Evolutionary conservation across 2,329 filamentous ascomycete species (phyloP), one percentile per base, ranked within the genome.

Genomic region (Aspergillus latus): DNA sequence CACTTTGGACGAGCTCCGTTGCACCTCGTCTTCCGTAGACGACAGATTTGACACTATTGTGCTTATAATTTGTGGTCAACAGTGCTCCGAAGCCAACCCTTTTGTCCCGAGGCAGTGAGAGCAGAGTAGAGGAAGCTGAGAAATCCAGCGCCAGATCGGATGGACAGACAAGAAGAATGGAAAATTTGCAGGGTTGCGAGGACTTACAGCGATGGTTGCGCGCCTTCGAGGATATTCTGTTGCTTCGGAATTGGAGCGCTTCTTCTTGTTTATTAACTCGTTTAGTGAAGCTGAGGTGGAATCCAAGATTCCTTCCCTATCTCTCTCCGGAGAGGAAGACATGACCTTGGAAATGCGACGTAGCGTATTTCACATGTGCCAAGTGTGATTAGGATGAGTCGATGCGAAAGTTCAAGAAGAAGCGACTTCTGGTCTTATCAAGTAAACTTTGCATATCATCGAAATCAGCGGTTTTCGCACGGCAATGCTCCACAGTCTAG

Each of bases 1-100:
- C 90, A 94, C 73, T 92, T 93, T 44, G 90, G 90, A 64, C 90
- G 86, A 8, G 83, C 88, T 52, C 89, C 89, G 70, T 92, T 88
- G 72, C 89, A 92, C 60, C 88, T 83, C 58, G 88, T 91, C 69
- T 92, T 92, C 64, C 89, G 82, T 36, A 89, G 90, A 15, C 89
- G 87, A 68, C 89, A 92, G 56, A 92, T 88, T 69, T 92, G 88
- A 72, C 89, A 92, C 88, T 91, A 53, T 52, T 44, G 65, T 21
- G 36, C 29, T 49, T 48, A 52, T 39, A 36, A 29, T 57, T 34
- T 42, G 44, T 39, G 39, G 42, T 43, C 11, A 58, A 37, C 16
- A 46, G 39, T 28, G 45, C 5, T 44, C 16, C 6, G 28, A 28
- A 37, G 5, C 8, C 7, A 16, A 26, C 30, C 21, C 11, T 15